Evolutionary conservation across 371 early-diverging fungal genomes (phyloP).

Genomic region (Syncephalastrum racemosum): DNA sequence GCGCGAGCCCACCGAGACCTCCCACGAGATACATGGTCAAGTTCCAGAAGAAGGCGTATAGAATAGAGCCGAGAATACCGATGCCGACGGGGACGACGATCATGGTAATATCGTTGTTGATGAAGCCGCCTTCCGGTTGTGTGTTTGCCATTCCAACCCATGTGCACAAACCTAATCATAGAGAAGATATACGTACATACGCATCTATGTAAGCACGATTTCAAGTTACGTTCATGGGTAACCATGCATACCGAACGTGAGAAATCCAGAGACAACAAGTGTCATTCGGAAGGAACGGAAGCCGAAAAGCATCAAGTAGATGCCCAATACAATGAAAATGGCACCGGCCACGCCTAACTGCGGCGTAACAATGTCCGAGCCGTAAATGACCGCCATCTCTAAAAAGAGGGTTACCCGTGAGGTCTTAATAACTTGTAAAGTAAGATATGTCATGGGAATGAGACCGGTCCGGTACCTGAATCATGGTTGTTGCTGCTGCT

Average conservation of each 20-base stretch:
- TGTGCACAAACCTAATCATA: conserved; percentile 12
- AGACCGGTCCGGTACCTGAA: neutral
- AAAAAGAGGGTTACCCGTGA: neutral
- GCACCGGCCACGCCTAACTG: conserved; percentile 29
- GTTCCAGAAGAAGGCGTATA: conserved; percentile 23
- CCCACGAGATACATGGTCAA: conserved; percentile 28
- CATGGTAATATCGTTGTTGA: conserved; percentile 20
- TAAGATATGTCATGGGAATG: neutral
- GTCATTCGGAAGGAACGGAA: conserved; percentile 28
- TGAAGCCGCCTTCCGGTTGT: conserved; percentile 19
- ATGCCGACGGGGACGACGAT: conserved; percentile 17
- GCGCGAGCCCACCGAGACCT: conserved; percentile 25
- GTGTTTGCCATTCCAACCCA: conserved; percentile 18
- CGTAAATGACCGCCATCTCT: conserved; percentile 4
- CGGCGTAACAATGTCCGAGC: conserved; percentile 15
- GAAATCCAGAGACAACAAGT: conserved; percentile 27
- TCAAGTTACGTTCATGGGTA: neutral
- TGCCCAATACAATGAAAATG: conserved; percentile 26
- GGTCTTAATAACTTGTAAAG: neutral
- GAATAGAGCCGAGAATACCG: conserved; percentile 24
- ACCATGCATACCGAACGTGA: conserved; percentile 28
- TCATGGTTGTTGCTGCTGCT: neutral
- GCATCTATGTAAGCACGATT: neutral
- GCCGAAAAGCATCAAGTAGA: conserved; percentile 31
- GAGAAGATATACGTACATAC: neutral